Conservation (phyloP, 257 asterid species). For the Solanum commersonii region DNA sequence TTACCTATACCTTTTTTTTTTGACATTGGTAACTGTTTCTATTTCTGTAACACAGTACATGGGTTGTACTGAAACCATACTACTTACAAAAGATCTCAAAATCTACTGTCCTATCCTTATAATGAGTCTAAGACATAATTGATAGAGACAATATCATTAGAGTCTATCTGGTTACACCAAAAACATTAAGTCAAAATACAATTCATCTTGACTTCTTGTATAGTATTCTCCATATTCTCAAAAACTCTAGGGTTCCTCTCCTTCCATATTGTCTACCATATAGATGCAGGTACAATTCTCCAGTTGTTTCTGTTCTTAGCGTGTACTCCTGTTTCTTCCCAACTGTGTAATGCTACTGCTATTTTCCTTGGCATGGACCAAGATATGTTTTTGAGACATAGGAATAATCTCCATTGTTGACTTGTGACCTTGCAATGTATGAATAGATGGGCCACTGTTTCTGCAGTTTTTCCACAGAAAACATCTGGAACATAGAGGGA, state of each 20-base stretch:
- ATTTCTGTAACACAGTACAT: background rate
- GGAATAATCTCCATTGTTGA: background rate
- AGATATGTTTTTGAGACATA: background rate
- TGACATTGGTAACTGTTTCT: background rate
- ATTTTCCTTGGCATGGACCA: background rate
- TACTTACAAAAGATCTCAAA: background rate
- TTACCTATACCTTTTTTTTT: background rate
- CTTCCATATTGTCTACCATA: background rate
- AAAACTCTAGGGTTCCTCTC: background rate
- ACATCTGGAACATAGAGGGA: background rate
- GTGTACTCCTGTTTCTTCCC: background rate
- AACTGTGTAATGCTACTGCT: background rate
- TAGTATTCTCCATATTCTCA: background rate
- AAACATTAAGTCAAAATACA: background rate
- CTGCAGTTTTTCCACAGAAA: background rate
- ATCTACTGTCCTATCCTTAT: background rate
- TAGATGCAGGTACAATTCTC: background rate
- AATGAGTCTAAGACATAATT: background rate
- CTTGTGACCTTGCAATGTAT: background rate
- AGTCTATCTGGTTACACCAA: background rate
- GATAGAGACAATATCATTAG: background rate
- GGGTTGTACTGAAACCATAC: background rate
- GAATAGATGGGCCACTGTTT: background rate
- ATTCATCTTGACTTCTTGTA: background rate
- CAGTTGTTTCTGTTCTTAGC: background rate